Evolutionary conservation across 305 asterid species (phyloP).

Genomic region (Euphrasia arctica): DNA sequence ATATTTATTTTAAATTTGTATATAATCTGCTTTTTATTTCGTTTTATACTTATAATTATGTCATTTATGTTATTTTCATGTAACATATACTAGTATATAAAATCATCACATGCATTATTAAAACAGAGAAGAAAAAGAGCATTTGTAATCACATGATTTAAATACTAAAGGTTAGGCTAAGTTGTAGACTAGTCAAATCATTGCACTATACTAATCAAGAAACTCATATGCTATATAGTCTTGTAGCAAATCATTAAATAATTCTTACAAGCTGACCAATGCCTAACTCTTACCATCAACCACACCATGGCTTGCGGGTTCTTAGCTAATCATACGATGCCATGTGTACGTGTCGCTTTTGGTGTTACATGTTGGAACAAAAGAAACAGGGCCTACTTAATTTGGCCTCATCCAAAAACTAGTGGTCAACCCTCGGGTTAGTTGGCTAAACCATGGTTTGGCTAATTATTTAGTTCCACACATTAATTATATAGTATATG

Average conservation of each 20-base stretch:
- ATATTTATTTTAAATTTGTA: too few species aligned
- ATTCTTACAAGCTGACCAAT: conserved; percentile 34
- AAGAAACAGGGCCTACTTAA: conserved; percentile 45
- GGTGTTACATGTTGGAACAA: conserved; percentile 47
- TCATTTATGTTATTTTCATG: too few species aligned
- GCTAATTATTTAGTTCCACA: conserved; percentile 12
- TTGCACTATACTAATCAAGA: conserved; percentile 25
- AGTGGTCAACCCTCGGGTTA: conserved; percentile 51
- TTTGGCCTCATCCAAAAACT: conserved; percentile 8
- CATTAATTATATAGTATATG: not conserved
- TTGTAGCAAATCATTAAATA: conserved; percentile 21
- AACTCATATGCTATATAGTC: conserved; percentile 14
- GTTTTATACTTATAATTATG: too few species aligned
- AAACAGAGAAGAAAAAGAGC: too few species aligned
- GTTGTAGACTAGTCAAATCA: conserved; percentile 31
- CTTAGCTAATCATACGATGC: conserved; percentile 16
- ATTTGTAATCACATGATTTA: not conserved
- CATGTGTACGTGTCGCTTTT: conserved; percentile 44
- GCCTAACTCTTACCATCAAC: conserved; percentile 32
- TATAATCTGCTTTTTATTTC: too few species aligned
- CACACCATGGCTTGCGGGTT: conserved; percentile 28
- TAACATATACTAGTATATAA: too few species aligned
- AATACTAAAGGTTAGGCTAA: conserved; percentile 39
- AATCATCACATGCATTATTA: too few species aligned
- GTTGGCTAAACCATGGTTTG: conserved; percentile 35